Evolutionary conservation across 176 grass and related monocot species (phyloP), one percentile per base, ranked within the genome.

Genomic region (Urochloa ruziziensis): DNA sequence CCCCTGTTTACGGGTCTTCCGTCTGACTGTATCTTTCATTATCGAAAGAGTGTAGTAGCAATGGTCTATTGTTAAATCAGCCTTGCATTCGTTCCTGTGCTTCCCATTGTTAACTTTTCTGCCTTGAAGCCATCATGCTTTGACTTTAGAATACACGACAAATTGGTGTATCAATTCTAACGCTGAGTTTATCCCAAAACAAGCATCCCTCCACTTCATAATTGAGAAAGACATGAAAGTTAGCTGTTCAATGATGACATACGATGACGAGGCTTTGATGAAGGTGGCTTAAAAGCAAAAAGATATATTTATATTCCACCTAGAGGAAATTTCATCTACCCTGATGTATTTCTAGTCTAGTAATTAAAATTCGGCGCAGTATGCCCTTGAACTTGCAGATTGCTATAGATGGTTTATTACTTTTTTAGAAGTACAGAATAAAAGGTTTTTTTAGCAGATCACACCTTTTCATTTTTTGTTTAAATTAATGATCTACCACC

Each of bases 21-120:
- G 73, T 83, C 86, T 86, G 73, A 79, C 79, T 65, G n/a, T 16
- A 81, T 70, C 32, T 18, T 81, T 80, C 67, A 70, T 5, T 7
- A 16, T 70, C 23, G 10, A 82, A 68, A 75, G 40, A 85, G 42
- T 76, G 25, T 72, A 29, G 27, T 36, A 19, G 27, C 49, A 83
- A 13, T 63, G 47, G 7, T 72, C 16, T 48, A 49, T 77, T 48
- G 21, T 62, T 63, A 33, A 85, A 54, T 77, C 21, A 56, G 62
- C 75, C 32, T 44, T 75, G 60, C 71, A 43, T 57, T 13, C 35
- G 12, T 6, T 10, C 52, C 29, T 57, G 59, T 79, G 39, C 47
- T 49, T 74, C 53, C 47, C 14, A 4, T 83, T 42, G 54, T 57
- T 51, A 81, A 39, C 34, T 72, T 78, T 71, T 73, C 60, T 60